phyloP scores from a whole-genome alignment of 2,329 filamentous ascomycete genomes.

The Tolypocladium cylindrosporum region DNA sequence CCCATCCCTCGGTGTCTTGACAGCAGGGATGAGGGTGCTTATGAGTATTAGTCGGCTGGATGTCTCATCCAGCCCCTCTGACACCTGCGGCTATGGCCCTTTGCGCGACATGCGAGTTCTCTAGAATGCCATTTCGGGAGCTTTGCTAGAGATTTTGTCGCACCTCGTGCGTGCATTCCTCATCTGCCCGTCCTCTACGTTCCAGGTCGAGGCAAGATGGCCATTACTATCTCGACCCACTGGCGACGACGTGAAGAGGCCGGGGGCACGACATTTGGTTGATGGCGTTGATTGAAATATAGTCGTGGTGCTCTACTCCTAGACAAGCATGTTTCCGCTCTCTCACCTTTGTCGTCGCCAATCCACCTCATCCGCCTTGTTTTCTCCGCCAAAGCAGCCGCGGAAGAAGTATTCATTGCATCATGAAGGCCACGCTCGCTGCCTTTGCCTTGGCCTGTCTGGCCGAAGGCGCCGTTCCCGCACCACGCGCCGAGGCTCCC shows the following conservation, averaged over 20 bases:
- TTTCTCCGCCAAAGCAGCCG: not conserved
- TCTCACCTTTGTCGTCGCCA: not conserved
- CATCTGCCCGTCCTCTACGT: not conserved
- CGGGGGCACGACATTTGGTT: no score
- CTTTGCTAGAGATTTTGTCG: not conserved
- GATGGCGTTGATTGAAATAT: not conserved
- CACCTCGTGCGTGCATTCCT: not conserved
- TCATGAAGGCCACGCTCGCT: constrained; percentile 4
- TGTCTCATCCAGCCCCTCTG: not conserved
- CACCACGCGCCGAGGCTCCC: not conserved
- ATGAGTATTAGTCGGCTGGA: no score
- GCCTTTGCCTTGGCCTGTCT: constrained; percentile 2
- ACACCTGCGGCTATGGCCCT: not conserved
- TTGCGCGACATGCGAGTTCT: not conserved
- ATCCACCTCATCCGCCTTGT: not conserved
- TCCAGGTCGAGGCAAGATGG: not conserved
- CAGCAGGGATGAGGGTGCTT: not conserved
- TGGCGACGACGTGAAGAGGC: no score
- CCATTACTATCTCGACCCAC: not conserved
- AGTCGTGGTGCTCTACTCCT: not conserved
- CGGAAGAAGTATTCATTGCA: not conserved
- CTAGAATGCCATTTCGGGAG: not conserved
- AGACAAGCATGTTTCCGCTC: not conserved
- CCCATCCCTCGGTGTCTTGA: not conserved
- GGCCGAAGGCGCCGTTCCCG: constrained; percentile 3